Evolutionary conservation across 23 red algal species (phyloP).

Genomic region (Gracilaria gracilis): DNA sequence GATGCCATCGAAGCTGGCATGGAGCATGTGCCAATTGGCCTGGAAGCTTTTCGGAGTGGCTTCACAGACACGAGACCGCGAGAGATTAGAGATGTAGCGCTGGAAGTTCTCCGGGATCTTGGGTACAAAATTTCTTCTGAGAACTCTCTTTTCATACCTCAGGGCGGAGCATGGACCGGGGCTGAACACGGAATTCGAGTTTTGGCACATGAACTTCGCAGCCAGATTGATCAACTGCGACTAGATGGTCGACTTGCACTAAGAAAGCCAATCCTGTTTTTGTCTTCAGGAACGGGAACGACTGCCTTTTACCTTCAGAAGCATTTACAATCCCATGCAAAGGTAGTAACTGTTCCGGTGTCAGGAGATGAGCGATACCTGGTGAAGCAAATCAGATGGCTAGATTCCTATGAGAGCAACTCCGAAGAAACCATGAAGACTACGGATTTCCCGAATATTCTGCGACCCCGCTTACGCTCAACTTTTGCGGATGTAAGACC

Average conservation of each 20-base stretch:
- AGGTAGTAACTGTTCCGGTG: constrained; percentile 77
- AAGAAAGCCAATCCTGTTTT: constrained; percentile 49
- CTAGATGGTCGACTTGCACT: constrained; percentile 1
- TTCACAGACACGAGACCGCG: constrained; percentile 39
- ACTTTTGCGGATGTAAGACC: constrained; percentile 63
- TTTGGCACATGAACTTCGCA: constrained; percentile 48
- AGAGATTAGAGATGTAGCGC: background rate
- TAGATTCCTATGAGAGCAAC: constrained; percentile 28
- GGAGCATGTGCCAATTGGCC: constrained; percentile 27
- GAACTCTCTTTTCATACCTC: constrained; percentile 56
- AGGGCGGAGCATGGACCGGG: constrained; percentile 65
- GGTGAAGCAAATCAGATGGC: constrained; percentile 68
- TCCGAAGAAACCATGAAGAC: constrained; percentile 3
- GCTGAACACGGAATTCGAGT: constrained; percentile 60
- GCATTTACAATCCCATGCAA: constrained; percentile 34
- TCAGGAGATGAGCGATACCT: constrained; percentile 72
- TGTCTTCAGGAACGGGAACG: constrained; percentile 78
- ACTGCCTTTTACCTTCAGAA: constrained; percentile 78
- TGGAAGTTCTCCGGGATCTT: background rate
- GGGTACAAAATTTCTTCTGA: constrained; percentile 1
- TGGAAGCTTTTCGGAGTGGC: background rate
- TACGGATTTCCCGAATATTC: constrained; percentile 45
- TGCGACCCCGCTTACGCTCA: constrained; percentile 54
- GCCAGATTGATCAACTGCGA: constrained; percentile 35
- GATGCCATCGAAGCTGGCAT: constrained; percentile 56